These are phyloP conservation scores for Apiospora arundinis DNA, from an alignment of 2,329 filamentous ascomycete genomes.

Conservation along the genomic window DNA sequence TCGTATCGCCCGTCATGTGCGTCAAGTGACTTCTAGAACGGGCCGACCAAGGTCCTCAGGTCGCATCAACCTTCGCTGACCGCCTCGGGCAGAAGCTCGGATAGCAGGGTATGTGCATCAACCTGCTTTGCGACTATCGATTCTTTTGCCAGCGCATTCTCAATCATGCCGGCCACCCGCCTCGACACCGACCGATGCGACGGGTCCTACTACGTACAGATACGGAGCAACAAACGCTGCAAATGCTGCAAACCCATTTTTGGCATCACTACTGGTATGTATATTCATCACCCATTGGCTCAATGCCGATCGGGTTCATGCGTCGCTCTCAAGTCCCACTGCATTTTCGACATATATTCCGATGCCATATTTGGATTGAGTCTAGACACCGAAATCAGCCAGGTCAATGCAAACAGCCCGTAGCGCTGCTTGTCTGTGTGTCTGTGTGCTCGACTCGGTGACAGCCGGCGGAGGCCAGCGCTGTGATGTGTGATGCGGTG, in stretches of 20 bases:
- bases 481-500: not conserved
- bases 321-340: not conserved
- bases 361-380: not conserved
- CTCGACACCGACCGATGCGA: not conserved
- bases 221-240: not conserved
- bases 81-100: not conserved
- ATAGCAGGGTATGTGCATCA: not conserved
- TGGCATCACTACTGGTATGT: not conserved
- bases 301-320: not conserved
- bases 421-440: not conserved
- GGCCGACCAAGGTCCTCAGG: not conserved
- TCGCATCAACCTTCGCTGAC: slow-evolving; percentile 3
- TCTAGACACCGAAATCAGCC: not conserved
- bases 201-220: too few species aligned
- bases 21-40: not conserved
- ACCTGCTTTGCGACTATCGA: not conserved
- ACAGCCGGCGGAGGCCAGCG: not conserved
- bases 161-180: not conserved
- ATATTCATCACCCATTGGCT: not conserved
- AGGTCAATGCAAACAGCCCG: not conserved
- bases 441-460: not conserved
- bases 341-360: not conserved
- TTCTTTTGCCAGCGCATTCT: not conserved
- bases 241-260: not conserved
- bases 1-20: not conserved